Evolutionary conservation across 768 basidiomycete genomes (phyloP), one percentile per base, ranked within the genome.

Genomic region (Auricularia auricula-judae): DNA sequence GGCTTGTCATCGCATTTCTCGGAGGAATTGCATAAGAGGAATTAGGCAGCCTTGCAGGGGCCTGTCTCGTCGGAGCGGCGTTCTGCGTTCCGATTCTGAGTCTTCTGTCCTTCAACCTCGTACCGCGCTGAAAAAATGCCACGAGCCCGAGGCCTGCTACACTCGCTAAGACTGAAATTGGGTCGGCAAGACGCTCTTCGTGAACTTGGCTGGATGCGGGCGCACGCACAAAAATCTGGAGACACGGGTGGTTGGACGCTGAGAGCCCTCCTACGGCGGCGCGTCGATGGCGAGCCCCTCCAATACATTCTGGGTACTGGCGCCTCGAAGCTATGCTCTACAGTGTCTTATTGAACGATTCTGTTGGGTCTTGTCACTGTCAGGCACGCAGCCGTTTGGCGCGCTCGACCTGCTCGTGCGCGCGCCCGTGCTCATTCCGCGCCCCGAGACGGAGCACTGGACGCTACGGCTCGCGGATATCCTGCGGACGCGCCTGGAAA

Each of bases 381-480:
- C 65, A 82, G 92, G 89, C n/a, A 86, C 84, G 36, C 88, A 91
- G 71, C 91, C 93, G 0, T 97, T 98, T 74, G 93, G 93, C 8
- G 84, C 88, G 3, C 83, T 98, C 59, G 79, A 83, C 69, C 81
- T 98, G 70, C 77, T 85, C 65, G 78, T 81, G 10, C 83, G 90
- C 18, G 78, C 88, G 2, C 96, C 96, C 1, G 86, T 87, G 18
- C 85, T 98, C 67, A 98, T 98, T 53, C 96, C 96, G 12, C 88
- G 96, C 14, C 91, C 94, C 54, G 96, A 99, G 75, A 99, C 96
- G 0, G 93, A 97, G 71, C 75, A 92, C 67, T 91, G 89, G 89
- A 79, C 86, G 5, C 73, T 84, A 8, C 80, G 79, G 62, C 82
- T 93, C 64, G 80, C 86, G 34, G 76, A 80, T 12, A 70, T 72